A percentile compares a stretch with the other conserved stretches of the same genome.
These are phyloP conservation scores for Aspergillus novofumigatus DNA, from an alignment of 2,329 filamentous ascomycete genomes.

Conservation along the genomic window DNA sequence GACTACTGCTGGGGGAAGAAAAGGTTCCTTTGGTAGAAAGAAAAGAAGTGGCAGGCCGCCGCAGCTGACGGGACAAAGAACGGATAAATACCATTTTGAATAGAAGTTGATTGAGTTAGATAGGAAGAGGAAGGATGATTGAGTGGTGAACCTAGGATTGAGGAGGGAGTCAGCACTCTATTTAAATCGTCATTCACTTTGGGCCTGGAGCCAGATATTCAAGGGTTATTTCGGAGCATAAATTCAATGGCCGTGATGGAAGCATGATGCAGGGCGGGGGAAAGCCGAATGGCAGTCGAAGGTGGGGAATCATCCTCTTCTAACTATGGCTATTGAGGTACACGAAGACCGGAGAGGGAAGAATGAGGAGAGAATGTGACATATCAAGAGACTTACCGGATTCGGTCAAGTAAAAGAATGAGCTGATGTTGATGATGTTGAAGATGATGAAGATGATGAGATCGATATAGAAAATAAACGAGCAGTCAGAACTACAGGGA, in stretches of 20 bases:
- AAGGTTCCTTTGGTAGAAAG: constrained; percentile 42
- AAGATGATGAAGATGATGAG: constrained; percentile 5
- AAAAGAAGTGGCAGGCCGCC: constrained; percentile 52
- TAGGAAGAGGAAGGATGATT: background rate
- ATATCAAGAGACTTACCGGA: background rate
- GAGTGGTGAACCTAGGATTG: background rate
- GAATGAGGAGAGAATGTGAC: background rate
- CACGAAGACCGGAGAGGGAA: background rate
- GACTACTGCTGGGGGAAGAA: constrained; percentile 24
- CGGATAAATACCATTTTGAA: constrained; percentile 61
- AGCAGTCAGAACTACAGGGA: constrained; percentile 6
- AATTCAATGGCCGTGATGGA: background rate
- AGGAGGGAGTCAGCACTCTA: constrained; percentile 10
- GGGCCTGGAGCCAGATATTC: background rate
- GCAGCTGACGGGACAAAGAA: constrained; percentile 54
- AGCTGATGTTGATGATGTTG: constrained; percentile 4
- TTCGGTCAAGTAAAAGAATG: background rate
- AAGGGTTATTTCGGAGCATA: background rate
- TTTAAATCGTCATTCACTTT: background rate
- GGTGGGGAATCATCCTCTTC: background rate
- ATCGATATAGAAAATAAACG: background rate
- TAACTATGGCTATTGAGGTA: background rate
- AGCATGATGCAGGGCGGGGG: background rate
- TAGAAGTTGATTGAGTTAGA: constrained; percentile 5
- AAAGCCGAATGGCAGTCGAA: background rate